These are phyloP conservation scores for Syzygium jambos DNA, from an alignment of 345 rosid genomes.

Conservation along the genomic window DNA sequence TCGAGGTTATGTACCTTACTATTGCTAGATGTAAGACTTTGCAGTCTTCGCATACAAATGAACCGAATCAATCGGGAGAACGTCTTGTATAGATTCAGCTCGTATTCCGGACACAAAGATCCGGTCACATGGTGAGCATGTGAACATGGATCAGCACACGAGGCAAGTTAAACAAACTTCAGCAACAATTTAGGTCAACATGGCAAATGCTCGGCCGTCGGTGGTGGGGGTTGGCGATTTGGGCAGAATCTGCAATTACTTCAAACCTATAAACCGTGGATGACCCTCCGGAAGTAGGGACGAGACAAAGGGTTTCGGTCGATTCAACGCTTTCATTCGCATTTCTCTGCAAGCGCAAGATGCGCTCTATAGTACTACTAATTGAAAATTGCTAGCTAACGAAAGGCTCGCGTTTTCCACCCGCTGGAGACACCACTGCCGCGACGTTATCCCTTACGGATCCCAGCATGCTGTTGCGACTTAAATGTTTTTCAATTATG, in stretches of 20 bases:
- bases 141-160: not conserved
- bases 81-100: not conserved
- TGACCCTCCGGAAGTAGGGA: not conserved
- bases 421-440: not conserved
- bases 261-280: not conserved
- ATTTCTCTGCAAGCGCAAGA: not conserved
- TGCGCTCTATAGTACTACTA: not conserved
- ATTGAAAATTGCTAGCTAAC: not conserved
- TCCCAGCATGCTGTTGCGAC: not conserved
- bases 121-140: not conserved
- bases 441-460: not conserved
- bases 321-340: not conserved
- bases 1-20: not conserved
- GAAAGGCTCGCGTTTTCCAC: not conserved
- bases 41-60: not conserved
- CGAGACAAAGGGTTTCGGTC: not conserved
- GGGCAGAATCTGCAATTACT: not conserved
- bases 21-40: not conserved
- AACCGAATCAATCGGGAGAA: not conserved
- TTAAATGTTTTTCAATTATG: not conserved
- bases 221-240: not conserved
- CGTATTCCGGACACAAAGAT: not conserved
- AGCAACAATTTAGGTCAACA: not conserved
- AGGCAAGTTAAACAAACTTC: not conserved
- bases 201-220: not conserved